A percentile compares a stretch with the other conserved stretches of the same genome.
phyloP scores from a whole-genome alignment of 2,329 filamentous ascomycete genomes.

The Trichoderma sp. region DNA sequence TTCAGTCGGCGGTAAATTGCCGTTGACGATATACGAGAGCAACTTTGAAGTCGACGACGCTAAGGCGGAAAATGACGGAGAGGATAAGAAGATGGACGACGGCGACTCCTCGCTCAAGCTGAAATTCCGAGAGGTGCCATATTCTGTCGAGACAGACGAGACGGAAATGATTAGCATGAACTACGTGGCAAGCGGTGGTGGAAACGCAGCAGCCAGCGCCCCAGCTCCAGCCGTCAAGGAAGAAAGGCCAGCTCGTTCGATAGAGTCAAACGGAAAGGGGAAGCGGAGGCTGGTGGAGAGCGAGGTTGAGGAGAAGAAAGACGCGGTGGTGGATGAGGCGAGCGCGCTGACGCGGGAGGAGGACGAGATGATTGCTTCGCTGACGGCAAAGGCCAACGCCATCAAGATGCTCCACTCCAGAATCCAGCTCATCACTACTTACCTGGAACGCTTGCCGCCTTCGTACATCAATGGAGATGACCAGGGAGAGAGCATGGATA shows the following conservation, averaged over 20 bases:
- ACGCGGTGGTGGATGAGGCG: slow-evolving; percentile 38
- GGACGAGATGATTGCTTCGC: slow-evolving; percentile 59
- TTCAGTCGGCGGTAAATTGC: slow-evolving; percentile 73
- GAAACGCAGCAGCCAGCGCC: slow-evolving; percentile 68
- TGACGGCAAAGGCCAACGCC: slow-evolving; percentile 87
- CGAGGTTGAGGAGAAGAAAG: slow-evolving; percentile 28
- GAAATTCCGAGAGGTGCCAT: slow-evolving; percentile 79
- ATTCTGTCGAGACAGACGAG: slow-evolving; percentile 88
- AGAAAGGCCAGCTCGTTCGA: slow-evolving; percentile 41
- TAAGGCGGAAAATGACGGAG: slow-evolving; percentile 47
- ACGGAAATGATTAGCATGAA: slow-evolving; percentile 98
- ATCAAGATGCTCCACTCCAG: slow-evolving; percentile 87
- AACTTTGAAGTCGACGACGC: slow-evolving; percentile 69
- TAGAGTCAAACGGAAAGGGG: slow-evolving; percentile 52
- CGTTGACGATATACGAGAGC: slow-evolving; percentile 87
- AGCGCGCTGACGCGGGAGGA: slow-evolving; percentile 55
- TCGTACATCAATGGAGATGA: slow-evolving; percentile 57
- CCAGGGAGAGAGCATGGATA: slow-evolving; percentile 34
- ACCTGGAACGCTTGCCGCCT: slow-evolving; percentile 70
- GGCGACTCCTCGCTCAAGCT: slow-evolving; percentile 56
- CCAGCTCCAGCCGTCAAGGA: slow-evolving; percentile 50
- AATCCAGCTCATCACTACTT: slow-evolving; percentile 69
- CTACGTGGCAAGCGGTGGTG: slow-evolving; percentile 81
- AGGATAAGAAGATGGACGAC: slow-evolving; percentile 73
- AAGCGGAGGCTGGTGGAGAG: slow-evolving; percentile 45